These are phyloP conservation scores for Hagleromyces aurorensis DNA, from an alignment of 805 yeast genomes.

Conservation along the genomic window DNA sequence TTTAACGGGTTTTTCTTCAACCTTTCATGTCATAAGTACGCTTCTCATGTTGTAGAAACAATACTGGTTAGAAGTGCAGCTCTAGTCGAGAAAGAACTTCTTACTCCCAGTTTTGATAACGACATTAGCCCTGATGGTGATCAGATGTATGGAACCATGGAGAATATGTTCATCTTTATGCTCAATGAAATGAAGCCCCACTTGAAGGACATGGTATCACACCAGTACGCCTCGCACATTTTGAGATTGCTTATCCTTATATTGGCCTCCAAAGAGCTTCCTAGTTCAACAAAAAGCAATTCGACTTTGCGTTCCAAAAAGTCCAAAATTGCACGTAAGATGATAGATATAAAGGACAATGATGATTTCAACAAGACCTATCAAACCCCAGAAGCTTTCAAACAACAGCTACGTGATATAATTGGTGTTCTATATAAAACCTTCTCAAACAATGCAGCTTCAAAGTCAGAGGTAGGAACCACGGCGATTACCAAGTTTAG, in stretches of 20 bases:
- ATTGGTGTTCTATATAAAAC: conserved; percentile 35
- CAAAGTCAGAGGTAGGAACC: conserved; percentile 25
- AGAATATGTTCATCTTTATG: conserved; percentile 55
- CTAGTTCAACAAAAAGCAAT: conserved; percentile 59
- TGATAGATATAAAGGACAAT: conserved; percentile 79
- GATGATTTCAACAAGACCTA: conserved; percentile 60
- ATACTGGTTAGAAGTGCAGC: conserved; percentile 68
- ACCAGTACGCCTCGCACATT: conserved; percentile 86
- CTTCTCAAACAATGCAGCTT: conserved; percentile 21
- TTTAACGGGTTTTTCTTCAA: conserved; percentile 71
- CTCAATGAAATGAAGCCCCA: conserved; percentile 59
- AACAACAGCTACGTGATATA: conserved; percentile 46
- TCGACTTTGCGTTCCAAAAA: conserved; percentile 75
- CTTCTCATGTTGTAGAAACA: conserved; percentile 91
- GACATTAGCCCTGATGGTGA: conserved; percentile 30
- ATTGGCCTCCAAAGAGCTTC: conserved; percentile 68
- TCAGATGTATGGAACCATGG: conserved; percentile 48
- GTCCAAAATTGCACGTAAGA: conserved; percentile 83
- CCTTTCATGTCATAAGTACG: conserved; percentile 77
- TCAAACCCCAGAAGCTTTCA: conserved; percentile 65
- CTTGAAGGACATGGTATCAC: conserved; percentile 50
- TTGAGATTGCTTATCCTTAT: conserved; percentile 64
- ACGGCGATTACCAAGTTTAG: conserved; percentile 46
- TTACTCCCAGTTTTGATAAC: conserved; percentile 36
- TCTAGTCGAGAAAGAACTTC: conserved; percentile 62